Evolutionary conservation across 2,329 filamentous ascomycete species (phyloP).

Genomic region (Pezizomycotina sp.): DNA sequence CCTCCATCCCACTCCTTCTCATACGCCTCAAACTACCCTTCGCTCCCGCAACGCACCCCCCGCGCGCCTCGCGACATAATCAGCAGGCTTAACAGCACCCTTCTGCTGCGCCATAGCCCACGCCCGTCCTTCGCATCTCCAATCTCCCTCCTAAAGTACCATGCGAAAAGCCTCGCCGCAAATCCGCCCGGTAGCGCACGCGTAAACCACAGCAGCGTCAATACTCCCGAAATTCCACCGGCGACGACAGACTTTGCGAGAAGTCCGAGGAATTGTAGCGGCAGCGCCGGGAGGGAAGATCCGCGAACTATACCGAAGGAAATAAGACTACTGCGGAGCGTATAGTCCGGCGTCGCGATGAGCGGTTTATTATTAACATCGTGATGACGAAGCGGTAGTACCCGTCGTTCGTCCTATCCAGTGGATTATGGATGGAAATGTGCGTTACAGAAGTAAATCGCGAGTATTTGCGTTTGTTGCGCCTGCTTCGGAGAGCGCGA

Average conservation of each 20-base stretch:
- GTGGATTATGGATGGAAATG: constrained; percentile 13
- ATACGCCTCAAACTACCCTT: constrained; percentile 11
- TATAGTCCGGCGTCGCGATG: constrained; percentile 16
- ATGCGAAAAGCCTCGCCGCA: constrained; percentile 15
- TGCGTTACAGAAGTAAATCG: constrained; percentile 13
- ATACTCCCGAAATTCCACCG: constrained; percentile 10
- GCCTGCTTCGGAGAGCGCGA: too few species aligned
- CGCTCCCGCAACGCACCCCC: constrained; percentile 18
- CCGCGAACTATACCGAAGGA: constrained; percentile 15
- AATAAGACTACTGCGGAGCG: constrained; percentile 15
- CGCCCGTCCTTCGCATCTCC: constrained; percentile 14
- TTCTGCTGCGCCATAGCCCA: constrained; percentile 13
- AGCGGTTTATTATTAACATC: constrained; percentile 15
- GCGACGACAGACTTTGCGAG: constrained; percentile 15
- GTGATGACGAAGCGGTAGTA: constrained; percentile 18
- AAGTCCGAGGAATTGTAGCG: constrained; percentile 14
- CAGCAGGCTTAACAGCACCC: constrained; percentile 14
- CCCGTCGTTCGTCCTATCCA: constrained; percentile 17
- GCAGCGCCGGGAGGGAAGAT: constrained; percentile 13
- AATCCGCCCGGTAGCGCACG: constrained; percentile 14
- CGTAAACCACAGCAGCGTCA: constrained; percentile 14
- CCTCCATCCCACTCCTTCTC: constrained; percentile 18
- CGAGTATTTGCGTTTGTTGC: constrained; percentile 17
- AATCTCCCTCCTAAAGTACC: constrained; percentile 16
- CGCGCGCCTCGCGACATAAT: constrained; percentile 17